A percentile compares a stretch with the other conserved stretches of the same genome.
phyloP scores from a whole-genome alignment of 1,139 yeast genomes.

The Entelexis paramagnoliae region DNA sequence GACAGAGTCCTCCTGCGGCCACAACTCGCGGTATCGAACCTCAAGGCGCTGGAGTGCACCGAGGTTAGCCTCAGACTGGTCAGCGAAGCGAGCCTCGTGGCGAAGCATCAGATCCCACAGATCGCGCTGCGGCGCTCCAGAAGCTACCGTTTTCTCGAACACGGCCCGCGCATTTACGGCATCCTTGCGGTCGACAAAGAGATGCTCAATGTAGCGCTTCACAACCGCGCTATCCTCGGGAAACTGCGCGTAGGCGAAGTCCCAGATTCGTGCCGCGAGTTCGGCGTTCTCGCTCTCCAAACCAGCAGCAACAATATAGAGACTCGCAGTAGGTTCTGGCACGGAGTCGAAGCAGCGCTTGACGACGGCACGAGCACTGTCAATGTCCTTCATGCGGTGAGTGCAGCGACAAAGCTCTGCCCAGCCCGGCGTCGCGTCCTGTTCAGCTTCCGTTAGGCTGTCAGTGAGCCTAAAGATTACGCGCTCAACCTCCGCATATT shows the following conservation, averaged over 20 bases:
- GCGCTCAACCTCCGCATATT: constrained; percentile 43
- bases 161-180: constrained; percentile 72
- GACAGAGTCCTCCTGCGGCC: constrained; percentile 35
- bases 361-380: constrained; percentile 38
- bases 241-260: constrained; percentile 61
- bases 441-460: not conserved
- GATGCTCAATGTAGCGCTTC: constrained; percentile 58
- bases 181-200: constrained; percentile 55
- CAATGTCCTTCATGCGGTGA: constrained; percentile 35
- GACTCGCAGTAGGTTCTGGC: constrained; percentile 48
- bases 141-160: constrained; percentile 54
- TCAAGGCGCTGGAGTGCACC: constrained; percentile 59
- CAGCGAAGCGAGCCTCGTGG: constrained; percentile 45
- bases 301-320: constrained; percentile 72
- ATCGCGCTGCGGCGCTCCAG: constrained; percentile 17
- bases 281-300: constrained; percentile 61
- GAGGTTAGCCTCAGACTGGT: constrained; percentile 48
- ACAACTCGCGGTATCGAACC: constrained; percentile 45
- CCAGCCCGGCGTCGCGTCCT: constrained; percentile 21
- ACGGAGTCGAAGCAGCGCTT: constrained; percentile 62
- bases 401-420: constrained; percentile 31
- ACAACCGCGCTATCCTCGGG: constrained; percentile 46
- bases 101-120: constrained; percentile 38
- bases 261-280: constrained; percentile 69
- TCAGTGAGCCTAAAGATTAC: constrained; percentile 34